These are phyloP conservation scores for Nidularia sp. DNA, from an alignment of 768 basidiomycete genomes.

Conservation along the genomic window DNA sequence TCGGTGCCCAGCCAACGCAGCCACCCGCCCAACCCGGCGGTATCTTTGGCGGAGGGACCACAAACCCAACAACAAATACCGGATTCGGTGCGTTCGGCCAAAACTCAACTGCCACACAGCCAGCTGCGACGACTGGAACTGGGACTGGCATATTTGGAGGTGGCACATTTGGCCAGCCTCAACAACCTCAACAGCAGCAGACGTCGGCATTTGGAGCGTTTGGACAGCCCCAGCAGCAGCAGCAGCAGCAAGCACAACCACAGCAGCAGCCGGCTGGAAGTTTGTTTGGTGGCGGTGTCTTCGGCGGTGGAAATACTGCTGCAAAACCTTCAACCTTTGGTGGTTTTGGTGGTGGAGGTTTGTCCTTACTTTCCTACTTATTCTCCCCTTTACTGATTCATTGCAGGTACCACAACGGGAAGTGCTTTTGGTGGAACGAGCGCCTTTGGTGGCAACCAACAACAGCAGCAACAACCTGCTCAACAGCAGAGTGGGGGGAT, in stretches of 20 bases:
- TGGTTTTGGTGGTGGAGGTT: slow-evolving; percentile 12
- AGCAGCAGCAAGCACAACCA: slow-evolving; percentile 19
- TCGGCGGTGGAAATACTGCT: slow-evolving; percentile 12
- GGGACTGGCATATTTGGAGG: slow-evolving; percentile 30
- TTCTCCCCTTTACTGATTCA: slow-evolving; percentile 3
- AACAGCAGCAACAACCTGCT: slow-evolving; percentile 24
- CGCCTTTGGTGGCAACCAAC: slow-evolving; percentile 13
- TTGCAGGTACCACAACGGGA: slow-evolving; percentile 1
- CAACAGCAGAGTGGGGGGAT: slow-evolving; percentile 17
- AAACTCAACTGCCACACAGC: slow-evolving; percentile 14
- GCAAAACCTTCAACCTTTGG: slow-evolving; percentile 22
- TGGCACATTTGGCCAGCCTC: slow-evolving; percentile 32
- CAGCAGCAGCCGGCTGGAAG: slow-evolving; percentile 27
- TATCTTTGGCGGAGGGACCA: slow-evolving; percentile 27
- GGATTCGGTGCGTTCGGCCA: slow-evolving; percentile 44
- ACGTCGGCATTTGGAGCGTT: slow-evolving; percentile 42
- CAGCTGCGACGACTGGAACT: slow-evolving; percentile 9
- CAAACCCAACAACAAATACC: slow-evolving; percentile 22
- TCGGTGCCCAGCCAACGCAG: slow-evolving; percentile 44
- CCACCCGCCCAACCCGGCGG: slow-evolving; percentile 23
- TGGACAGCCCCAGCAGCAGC: slow-evolving; percentile 40
- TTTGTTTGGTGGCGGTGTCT: slow-evolving; percentile 22
- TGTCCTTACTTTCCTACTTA: slow-evolving; percentile 9
- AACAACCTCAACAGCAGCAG: slow-evolving; percentile 27
- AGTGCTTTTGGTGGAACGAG: slow-evolving; percentile 18